Percentiles rank a stretch among this genome's conserved stretches.
Conservation (phyloP, 306 rosid genomes). For the Cicer yamashitae region DNA sequence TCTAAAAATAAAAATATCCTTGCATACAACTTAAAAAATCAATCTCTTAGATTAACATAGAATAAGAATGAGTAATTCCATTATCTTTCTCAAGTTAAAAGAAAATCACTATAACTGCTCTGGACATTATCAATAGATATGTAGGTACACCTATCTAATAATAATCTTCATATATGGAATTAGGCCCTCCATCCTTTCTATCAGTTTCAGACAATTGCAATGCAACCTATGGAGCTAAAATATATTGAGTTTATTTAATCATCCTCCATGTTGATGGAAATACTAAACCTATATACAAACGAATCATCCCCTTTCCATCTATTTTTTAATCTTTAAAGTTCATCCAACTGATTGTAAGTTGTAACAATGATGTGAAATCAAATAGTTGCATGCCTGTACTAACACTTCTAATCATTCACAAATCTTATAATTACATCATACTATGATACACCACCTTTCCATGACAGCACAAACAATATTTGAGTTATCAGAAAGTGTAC, state of each 20-base stretch:
- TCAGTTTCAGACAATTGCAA: constrained; percentile 15
- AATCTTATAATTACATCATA: constrained; percentile 12
- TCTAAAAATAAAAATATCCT: not conserved
- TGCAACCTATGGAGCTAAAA: constrained; percentile 10
- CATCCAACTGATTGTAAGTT: constrained; percentile 43
- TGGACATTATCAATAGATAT: not conserved
- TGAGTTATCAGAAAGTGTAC: not conserved
- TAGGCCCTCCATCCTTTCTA: constrained; percentile 5
- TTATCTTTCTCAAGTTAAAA: not conserved
- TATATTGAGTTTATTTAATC: not conserved
- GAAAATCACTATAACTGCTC: not conserved
- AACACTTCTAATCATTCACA: constrained; percentile 20
- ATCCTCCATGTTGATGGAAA: constrained; percentile 38
- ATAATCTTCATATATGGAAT: not conserved
- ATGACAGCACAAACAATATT: not conserved
- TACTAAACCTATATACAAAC: constrained; percentile 29
- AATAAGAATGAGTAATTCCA: not conserved
- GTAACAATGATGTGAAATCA: constrained; percentile 31
- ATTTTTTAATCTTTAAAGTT: not conserved
- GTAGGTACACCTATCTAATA: not conserved
- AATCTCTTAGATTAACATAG: not conserved
- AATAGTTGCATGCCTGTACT: constrained; percentile 34
- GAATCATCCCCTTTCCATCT: constrained; percentile 24
- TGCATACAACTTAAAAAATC: not conserved
- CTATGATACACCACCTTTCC: constrained; percentile 47